Conservation (phyloP, 257 asterid genomes). For the Fraxinus quadrangulata region DNA sequence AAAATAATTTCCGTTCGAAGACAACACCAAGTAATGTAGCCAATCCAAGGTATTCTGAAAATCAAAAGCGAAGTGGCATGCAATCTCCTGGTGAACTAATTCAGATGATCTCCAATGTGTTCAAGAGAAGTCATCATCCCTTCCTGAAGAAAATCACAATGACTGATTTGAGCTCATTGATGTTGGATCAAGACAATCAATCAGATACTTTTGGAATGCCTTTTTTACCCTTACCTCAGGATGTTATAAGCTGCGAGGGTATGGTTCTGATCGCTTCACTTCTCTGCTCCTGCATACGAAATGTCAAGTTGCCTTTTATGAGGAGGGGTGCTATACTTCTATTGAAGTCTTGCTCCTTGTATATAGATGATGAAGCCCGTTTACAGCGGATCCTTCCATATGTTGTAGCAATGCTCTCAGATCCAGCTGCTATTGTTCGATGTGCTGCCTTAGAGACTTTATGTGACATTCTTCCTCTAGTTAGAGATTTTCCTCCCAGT, state of each 20-base stretch:
- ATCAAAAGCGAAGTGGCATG: constrained; percentile 49
- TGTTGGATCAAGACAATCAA: constrained; percentile 73
- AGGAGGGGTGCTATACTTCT: constrained; percentile 91
- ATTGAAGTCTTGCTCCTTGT: constrained; percentile 88
- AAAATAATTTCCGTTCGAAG: constrained; percentile 47
- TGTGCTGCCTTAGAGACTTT: constrained; percentile 95
- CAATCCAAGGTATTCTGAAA: constrained; percentile 42
- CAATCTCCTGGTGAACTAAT: constrained; percentile 79
- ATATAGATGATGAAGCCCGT: constrained; percentile 91
- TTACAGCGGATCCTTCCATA: constrained; percentile 97
- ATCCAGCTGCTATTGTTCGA: constrained; percentile 97
- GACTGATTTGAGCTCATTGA: constrained; percentile 66
- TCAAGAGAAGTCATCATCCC: constrained; percentile 79
- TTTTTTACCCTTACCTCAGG: constrained; percentile 80
- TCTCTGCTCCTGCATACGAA: constrained; percentile 94
- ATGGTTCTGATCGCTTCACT: constrained; percentile 98
- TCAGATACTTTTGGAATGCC: constrained; percentile 98
- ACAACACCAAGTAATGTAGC: constrained; percentile 46
- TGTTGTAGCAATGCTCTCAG: constrained; percentile 91
- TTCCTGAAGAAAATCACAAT: constrained; percentile 75
- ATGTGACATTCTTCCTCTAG: constrained; percentile 94
- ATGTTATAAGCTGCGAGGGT: constrained; percentile 91
- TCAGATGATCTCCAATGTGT: constrained; percentile 67
- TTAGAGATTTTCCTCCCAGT: constrained; percentile 97
- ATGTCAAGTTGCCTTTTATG: constrained; percentile 89